Conservation (phyloP, 345 rosid species). For the Dipteronia dyeriana region DNA sequence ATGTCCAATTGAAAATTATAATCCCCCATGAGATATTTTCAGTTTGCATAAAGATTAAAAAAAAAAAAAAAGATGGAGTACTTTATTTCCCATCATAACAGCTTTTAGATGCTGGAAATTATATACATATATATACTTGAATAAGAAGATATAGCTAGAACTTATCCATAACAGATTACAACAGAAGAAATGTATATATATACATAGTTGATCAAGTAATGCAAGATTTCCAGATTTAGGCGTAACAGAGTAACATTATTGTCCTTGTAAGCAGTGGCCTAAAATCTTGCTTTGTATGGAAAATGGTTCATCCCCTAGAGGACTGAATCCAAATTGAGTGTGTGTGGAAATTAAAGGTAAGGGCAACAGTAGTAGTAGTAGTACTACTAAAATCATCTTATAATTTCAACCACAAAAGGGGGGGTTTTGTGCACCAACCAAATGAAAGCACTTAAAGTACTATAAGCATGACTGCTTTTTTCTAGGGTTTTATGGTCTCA, state of each 20-base stretch:
- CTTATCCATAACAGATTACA: background rate
- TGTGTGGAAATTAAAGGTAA: background rate
- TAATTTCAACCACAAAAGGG: background rate
- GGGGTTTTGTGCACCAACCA: slow-evolving; percentile 12
- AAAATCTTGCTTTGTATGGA: slow-evolving; percentile 21
- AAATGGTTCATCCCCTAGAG: slow-evolving; percentile 40
- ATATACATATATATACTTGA: too few relatives aligned
- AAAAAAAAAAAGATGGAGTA: slow-evolving; percentile 10
- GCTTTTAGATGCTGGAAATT: background rate
- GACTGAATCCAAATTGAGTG: slow-evolving; percentile 2
- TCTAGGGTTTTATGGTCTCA: slow-evolving; percentile 36
- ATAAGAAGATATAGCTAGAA: background rate
- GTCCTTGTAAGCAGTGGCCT: slow-evolving; percentile 15
- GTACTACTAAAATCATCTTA: background rate
- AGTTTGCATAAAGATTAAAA: background rate
- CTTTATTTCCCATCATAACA: slow-evolving; percentile 25
- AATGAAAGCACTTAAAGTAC: slow-evolving; percentile 35
- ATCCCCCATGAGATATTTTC: slow-evolving; percentile 9
- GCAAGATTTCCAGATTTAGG: slow-evolving; percentile 6
- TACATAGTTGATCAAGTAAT: too few relatives aligned
- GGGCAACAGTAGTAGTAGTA: background rate
- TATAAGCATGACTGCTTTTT: slow-evolving; percentile 13
- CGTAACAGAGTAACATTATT: slow-evolving; percentile 9
- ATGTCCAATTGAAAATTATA: slow-evolving; percentile 4
- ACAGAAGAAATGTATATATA: too few relatives aligned